A percentile compares a stretch with the other conserved stretches of the same genome.
phyloP scores from a whole-genome alignment of 163 green algal genomes.

The Volvox carteri region DNA sequence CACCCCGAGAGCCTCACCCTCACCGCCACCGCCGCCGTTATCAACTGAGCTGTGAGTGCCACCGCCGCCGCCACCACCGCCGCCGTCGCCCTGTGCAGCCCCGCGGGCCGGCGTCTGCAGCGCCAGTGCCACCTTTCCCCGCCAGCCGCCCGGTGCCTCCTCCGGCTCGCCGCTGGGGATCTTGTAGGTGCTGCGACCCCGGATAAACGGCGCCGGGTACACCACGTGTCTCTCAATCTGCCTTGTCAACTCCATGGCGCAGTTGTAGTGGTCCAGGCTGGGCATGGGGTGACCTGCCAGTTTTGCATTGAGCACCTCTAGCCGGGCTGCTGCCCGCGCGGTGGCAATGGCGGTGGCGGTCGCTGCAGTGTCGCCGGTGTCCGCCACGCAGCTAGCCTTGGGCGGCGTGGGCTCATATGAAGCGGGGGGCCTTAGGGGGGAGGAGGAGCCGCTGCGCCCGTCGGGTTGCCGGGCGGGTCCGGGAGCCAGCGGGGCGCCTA shows the following conservation, averaged over 20 bases:
- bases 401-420: too few relatives aligned
- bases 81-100: not conserved
- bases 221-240: not conserved
- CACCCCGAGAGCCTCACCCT: not conserved
- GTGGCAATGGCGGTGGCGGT: not conserved
- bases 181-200: conserved; percentile 44
- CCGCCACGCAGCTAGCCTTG: too few relatives aligned
- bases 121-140: conserved; percentile 3
- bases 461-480: too few relatives aligned
- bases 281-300: conserved; percentile 31
- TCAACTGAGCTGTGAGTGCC: too few relatives aligned
- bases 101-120: not conserved
- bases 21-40: not conserved
- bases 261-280: conserved; percentile 41
- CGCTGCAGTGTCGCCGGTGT: not conserved
- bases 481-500: too few relatives aligned
- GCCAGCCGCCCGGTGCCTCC: conserved; percentile 36
- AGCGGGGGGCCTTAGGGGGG: too few relatives aligned
- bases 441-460: too few relatives aligned
- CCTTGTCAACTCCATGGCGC: conserved; percentile 22
- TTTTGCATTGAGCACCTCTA: not conserved
- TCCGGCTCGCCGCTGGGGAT: not conserved
- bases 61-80: not conserved
- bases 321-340: not conserved
- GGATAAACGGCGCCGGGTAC: conserved; percentile 27